Conservation (phyloP, 2,329 filamentous ascomycete species). For the Phaeomoniella chlamydospora region DNA sequence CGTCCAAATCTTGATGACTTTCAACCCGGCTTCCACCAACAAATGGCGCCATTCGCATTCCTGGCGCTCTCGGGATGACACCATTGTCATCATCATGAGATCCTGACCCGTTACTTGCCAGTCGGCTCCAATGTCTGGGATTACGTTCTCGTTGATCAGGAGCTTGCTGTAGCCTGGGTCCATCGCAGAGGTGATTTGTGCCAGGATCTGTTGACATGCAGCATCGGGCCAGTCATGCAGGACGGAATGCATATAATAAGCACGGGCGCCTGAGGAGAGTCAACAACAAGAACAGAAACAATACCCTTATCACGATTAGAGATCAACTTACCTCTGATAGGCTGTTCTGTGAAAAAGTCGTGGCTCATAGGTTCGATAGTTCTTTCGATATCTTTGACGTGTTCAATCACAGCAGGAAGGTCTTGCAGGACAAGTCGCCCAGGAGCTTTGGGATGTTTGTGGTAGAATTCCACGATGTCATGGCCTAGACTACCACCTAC, state of each 20-base stretch:
- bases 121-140: slow-evolving; percentile 20
- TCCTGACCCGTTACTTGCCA: slow-evolving; percentile 20
- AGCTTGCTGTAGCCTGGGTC: slow-evolving; percentile 23
- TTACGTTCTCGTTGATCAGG: slow-evolving; percentile 27
- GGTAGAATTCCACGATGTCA: slow-evolving; percentile 18
- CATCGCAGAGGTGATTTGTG: slow-evolving; percentile 20
- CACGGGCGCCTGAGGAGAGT: slow-evolving; percentile 12
- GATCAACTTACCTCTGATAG: slow-evolving; percentile 9
- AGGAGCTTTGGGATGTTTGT: slow-evolving; percentile 16
- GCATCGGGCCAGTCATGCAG: slow-evolving; percentile 28
- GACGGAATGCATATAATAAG: slow-evolving; percentile 27
- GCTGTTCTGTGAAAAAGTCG: slow-evolving; percentile 8
- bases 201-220: slow-evolving; percentile 16
- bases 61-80: slow-evolving; percentile 22
- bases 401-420: slow-evolving; percentile 11
- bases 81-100: slow-evolving; percentile 24
- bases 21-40: slow-evolving; percentile 16
- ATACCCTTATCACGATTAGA: slow-evolving; percentile 6
- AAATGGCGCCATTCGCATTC: slow-evolving; percentile 21
- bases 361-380: slow-evolving; percentile 3
- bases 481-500: slow-evolving; percentile 26
- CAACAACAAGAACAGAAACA: slow-evolving; percentile 5
- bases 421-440: slow-evolving; percentile 25
- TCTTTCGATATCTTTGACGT: slow-evolving; percentile 5
- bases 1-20: slow-evolving; percentile 19